Conservation (phyloP, 1,139 yeast species). For the Saccharomyces hybrid region DNA sequence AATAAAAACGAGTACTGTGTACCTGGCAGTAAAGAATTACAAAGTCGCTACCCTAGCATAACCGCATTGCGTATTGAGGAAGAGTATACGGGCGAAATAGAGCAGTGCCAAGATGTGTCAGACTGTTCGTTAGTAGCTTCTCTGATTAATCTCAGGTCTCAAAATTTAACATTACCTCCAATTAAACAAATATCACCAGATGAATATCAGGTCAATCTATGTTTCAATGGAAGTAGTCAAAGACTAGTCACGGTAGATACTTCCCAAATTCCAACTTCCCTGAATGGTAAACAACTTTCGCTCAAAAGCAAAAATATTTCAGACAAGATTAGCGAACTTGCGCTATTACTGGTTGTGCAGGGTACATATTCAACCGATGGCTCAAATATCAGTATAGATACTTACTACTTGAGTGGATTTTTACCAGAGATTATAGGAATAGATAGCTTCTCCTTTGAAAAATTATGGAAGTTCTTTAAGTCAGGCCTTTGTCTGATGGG, state of each 20-base stretch:
- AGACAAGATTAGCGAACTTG: conserved; percentile 63
- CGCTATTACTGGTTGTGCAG: conserved; percentile 58
- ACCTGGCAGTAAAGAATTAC: conserved; percentile 8
- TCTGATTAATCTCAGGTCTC: conserved; percentile 38
- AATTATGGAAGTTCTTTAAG: conserved; percentile 35
- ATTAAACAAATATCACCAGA: conserved; percentile 15
- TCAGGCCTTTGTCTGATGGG: conserved; percentile 43
- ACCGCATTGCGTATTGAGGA: conserved; percentile 21
- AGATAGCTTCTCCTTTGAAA: conserved; percentile 23
- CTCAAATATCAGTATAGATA: conserved; percentile 74
- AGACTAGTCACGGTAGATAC: conserved; percentile 44
- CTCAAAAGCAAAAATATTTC: conserved; percentile 28
- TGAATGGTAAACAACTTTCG: conserved; percentile 16
- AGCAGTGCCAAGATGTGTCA: conserved; percentile 49
- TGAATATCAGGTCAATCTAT: conserved; percentile 38
- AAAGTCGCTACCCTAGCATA: conserved; percentile 15
- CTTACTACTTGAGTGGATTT: conserved; percentile 63
- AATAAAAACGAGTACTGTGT: conserved; percentile 8
- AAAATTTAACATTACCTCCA: conserved; percentile 23
- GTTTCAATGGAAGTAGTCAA: conserved; percentile 56
- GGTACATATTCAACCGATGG: conserved; percentile 60
- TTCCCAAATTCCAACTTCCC: conserved; percentile 33
- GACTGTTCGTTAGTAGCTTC: conserved; percentile 77
- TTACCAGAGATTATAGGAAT: conserved; percentile 54
- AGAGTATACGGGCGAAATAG: conserved; percentile 22